phyloP scores from a whole-genome alignment of 2,329 filamentous ascomycete genomes.

The Pestalotiopsis fici region DNA sequence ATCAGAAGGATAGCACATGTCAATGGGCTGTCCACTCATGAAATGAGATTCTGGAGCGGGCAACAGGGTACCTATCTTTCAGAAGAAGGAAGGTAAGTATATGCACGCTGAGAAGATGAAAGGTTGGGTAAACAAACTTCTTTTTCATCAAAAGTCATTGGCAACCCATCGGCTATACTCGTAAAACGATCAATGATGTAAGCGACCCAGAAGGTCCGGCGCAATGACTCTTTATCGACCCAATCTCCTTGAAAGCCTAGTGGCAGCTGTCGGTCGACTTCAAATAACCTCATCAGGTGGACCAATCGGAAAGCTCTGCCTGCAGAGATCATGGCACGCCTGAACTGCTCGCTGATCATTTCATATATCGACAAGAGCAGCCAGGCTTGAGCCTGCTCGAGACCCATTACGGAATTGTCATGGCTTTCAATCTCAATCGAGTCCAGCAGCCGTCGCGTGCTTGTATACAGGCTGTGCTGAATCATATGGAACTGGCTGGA shows the following conservation, averaged over 20 bases:
- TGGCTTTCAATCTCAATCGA: not conserved
- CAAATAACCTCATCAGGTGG: not conserved
- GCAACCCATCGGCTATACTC: not conserved
- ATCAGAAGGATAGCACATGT: too few relatives aligned
- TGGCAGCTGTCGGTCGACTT: not conserved
- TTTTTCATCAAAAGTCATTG: not conserved
- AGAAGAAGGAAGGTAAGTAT: too few relatives aligned
- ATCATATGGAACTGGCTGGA: conserved; percentile 29
- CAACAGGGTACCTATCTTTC: too few relatives aligned
- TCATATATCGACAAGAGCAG: not conserved
- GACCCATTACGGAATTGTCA: not conserved
- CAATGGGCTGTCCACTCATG: too few relatives aligned
- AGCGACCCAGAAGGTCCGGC: conserved; percentile 18
- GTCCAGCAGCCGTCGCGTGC: conserved; percentile 7
- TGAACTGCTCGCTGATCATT: not conserved
- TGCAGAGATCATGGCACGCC: not conserved
- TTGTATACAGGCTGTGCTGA: conserved; percentile 21
- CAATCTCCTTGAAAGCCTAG: conserved; percentile 15
- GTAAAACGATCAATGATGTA: conserved; percentile 16
- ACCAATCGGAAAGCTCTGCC: not conserved
- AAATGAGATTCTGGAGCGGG: too few relatives aligned
- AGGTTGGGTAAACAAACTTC: not conserved
- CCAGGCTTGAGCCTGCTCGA: not conserved
- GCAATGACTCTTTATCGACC: conserved; percentile 13
- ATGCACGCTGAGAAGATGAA: too few relatives aligned